Evolutionary conservation across 768 basidiomycete species (phyloP), one percentile per base, ranked within the genome.

Genomic region (Strobilomyces echinocephalus): DNA sequence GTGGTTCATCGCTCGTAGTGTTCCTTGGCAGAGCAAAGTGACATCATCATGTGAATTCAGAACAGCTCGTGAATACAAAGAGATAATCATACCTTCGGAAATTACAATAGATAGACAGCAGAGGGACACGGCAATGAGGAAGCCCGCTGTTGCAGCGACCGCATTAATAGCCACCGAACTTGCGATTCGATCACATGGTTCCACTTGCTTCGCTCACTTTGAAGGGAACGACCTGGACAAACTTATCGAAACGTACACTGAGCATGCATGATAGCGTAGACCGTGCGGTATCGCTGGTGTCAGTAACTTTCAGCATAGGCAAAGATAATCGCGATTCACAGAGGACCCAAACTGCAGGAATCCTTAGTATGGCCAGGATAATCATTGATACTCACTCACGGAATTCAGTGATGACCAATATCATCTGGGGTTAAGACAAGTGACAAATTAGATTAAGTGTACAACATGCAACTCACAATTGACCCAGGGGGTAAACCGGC

Each of bases 231-330:
- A 12, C 11, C 34, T 82, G 68, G 9, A 16, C 57, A 73, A 78
- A 82, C 2, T 78, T 80, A 7, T 65, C 4, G 15, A 60, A 28
- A 10, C 15, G 60, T 57, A 80, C 46, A 24, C 33, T 34, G 51
- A 16, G 11, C 2, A 70, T 59, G 34, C 28, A 31, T 63, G 26
- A 58, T 55, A 21, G 64, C 60, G 41, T 70, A 76, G 33, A 71
- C 77, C 78, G 12, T 11, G 21, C 8, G n/a, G 14, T 7, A 18
- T 30, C 6, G 20, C 20, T 30, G 21, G 12, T 35, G 33, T 65
- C 26, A 61, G 54, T 40, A 3, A 40, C 15, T 35, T 12, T 33
- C 8, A 30, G 30, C 30, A 46, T 28, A 9, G 16, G 26, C 21
- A 18, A 24, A 16, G 28, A 1, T 9, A 9, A 12, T 11, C 46